Percentiles rank a stretch among this genome's conserved stretches.
phyloP scores from a whole-genome alignment of 768 basidiomycete species.

The Butyriboletus loyo region DNA sequence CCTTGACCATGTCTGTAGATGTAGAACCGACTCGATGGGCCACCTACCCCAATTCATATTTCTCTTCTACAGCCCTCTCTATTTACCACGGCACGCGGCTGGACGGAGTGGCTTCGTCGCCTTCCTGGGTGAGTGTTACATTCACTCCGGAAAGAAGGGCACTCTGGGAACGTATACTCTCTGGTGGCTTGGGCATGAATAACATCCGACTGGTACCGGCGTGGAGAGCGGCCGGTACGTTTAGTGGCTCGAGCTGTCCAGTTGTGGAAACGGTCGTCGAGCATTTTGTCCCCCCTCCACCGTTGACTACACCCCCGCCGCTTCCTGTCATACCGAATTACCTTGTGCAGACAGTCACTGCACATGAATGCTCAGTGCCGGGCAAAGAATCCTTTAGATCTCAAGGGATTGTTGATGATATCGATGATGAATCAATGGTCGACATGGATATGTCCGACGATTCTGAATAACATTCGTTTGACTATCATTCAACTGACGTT shows the following conservation, averaged over 20 bases:
- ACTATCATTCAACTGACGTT: background rate
- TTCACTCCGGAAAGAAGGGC: conserved; percentile 35
- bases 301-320: conserved; percentile 31
- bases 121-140: conserved; percentile 30
- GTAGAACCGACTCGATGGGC: conserved; percentile 51
- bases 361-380: background rate
- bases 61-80: conserved; percentile 54
- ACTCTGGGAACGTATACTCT: conserved; percentile 41
- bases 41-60: conserved; percentile 54
- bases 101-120: conserved; percentile 24
- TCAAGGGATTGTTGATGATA: background rate
- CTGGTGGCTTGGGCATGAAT: conserved; percentile 7
- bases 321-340: conserved; percentile 26
- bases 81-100: conserved; percentile 44
- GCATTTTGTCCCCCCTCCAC: conserved; percentile 32
- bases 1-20: background rate
- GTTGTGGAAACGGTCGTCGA: conserved; percentile 9
- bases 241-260: conserved; percentile 6
- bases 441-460: conserved; percentile 32
- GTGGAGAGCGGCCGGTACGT: conserved; percentile 22
- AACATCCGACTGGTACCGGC: conserved; percentile 6
- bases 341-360: background rate
- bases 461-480: conserved; percentile 15
- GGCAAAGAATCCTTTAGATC: background rate
- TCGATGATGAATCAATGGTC: conserved; percentile 4